Evolutionary conservation across 1,139 yeast species (phyloP).

Genomic region (Groenewaldozyma auringiensis): DNA sequence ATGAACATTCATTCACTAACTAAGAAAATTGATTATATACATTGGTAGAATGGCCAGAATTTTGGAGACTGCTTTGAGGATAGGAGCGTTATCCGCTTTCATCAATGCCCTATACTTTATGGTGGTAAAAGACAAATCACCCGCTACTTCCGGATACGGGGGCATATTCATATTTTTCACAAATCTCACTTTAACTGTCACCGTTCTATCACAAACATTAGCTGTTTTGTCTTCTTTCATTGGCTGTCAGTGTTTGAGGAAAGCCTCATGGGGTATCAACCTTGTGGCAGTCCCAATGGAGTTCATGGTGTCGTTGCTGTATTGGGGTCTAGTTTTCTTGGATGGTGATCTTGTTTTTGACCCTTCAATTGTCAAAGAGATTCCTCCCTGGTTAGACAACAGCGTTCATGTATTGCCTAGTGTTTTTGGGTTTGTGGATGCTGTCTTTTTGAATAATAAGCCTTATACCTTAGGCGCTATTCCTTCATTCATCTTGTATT

Average conservation of each 20-base stretch:
- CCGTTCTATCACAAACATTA: conserved; percentile 21
- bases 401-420: conserved; percentile 29
- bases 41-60: conserved; percentile 2
- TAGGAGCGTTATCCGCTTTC: background rate
- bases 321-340: conserved; percentile 24
- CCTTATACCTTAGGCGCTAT: conserved; percentile 13
- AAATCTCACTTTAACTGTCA: conserved; percentile 23
- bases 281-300: conserved; percentile 27
- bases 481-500: conserved; percentile 14
- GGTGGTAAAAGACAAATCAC: background rate
- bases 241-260: conserved; percentile 15
- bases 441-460: conserved; percentile 19
- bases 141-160: conserved; percentile 16
- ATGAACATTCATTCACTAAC: too few species aligned
- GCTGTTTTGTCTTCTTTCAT: conserved; percentile 21
- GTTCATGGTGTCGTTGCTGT: conserved; percentile 24
- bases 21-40: too few species aligned
- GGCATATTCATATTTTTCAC: conserved; percentile 29
- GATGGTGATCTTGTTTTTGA: conserved; percentile 25
- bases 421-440: conserved; percentile 22
- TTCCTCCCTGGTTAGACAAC: conserved; percentile 24
- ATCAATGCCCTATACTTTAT: background rate
- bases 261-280: conserved; percentile 18
- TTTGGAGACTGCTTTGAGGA: background rate
- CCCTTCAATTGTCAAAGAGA: conserved; percentile 17